Conservation (phyloP, 139 green algal species). For the Desmodesmus armatus region DNA sequence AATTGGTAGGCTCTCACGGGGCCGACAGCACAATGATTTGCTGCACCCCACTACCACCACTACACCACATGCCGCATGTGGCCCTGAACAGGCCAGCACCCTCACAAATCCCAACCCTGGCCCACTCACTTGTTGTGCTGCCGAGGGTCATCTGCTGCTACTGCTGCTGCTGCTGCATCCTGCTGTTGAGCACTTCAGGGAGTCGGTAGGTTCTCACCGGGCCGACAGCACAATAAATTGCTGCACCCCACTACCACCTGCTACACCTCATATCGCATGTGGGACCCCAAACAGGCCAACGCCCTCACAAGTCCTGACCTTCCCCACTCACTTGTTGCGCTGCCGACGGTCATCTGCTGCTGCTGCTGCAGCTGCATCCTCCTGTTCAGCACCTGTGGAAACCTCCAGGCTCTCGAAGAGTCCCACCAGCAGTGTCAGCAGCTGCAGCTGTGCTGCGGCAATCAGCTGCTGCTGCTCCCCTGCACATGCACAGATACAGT, state of each 20-base stretch:
- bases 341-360: too few relatives aligned
- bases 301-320: too few relatives aligned
- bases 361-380: too few relatives aligned
- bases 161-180: not conserved
- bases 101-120: not conserved
- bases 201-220: too few relatives aligned
- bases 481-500: not conserved
- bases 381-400: not conserved
- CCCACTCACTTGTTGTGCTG: not conserved
- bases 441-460: conserved; percentile 7
- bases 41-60: not conserved
- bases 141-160: too few relatives aligned
- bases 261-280: too few relatives aligned
- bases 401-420: not conserved
- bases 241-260: too few relatives aligned
- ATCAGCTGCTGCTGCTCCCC: not conserved
- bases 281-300: too few relatives aligned
- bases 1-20: too few relatives aligned
- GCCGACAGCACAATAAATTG: too few relatives aligned
- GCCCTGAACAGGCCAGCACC: too few relatives aligned
- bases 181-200: not conserved
- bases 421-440: not conserved
- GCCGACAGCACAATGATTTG: not conserved
- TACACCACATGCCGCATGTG: not conserved
- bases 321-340: too few relatives aligned